Base-by-base conservation (phyloP, 768 basidiomycete species). In the Jaapia argillacea region DNA sequence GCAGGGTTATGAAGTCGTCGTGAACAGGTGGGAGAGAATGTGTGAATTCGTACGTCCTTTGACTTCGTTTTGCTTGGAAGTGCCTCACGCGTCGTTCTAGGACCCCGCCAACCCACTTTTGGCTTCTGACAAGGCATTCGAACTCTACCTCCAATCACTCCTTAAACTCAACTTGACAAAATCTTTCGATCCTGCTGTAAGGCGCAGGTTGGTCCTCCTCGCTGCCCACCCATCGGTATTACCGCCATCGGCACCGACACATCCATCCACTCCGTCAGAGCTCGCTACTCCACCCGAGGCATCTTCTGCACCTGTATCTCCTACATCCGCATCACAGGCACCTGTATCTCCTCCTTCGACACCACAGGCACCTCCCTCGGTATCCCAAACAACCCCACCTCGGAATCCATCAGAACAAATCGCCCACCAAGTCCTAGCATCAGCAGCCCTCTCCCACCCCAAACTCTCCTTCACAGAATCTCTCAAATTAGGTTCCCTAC, bases 21-120 rank as follows among this genome's bases (percentile, higher is more conserved):
- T 87, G 45, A 77, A 67, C 54, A 75, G 86, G 44, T 91, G 88
- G 87, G 87, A 91, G 57, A 71, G 79, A 51, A 78, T 81, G 72
- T 75, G 75, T 53, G 83, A 89, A 72, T 87, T 82, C 56, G 88
- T 89, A 64, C 52, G 85, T 77, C 24, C 37, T 6, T 27, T 41
- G 27, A 7, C 12, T 7, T 37, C 6, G 33, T 25, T 10, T 41
- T 20, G 3, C 13, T 27, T 25, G 24, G 23, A 40, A 16, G 24
- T 36, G 40, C 21, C n/a, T 43, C 40, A 45, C 40, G 41, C 39
- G 2, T 22, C 23, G 27, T 6, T 46, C 20, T 48, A 90, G 87
- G 77, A 83, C 52, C 71, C 79, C 10, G 44, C 69, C 7, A 85
- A 82, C 2, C 83, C 85, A 2, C 65, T 90, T 21, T 61, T 91